These are phyloP conservation scores for Sclerotinia minor DNA, from an alignment of 2,329 filamentous ascomycete genomes.

Conservation along the genomic window DNA sequence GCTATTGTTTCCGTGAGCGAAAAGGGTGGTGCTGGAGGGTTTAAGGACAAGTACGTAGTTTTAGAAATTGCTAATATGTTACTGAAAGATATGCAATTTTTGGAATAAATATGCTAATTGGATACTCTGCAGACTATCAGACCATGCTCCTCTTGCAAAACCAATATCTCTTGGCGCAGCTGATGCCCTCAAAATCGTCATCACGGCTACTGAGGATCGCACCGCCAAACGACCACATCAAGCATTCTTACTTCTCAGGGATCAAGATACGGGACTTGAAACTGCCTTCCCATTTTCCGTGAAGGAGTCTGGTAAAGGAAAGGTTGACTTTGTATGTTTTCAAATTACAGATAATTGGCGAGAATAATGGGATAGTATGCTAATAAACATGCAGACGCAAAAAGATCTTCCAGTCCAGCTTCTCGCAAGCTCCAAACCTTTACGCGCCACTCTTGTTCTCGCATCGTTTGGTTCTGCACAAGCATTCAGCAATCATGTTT, in stretches of 20 bases:
- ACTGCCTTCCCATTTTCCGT: slow-evolving; percentile 80
- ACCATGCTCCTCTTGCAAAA: slow-evolving; percentile 51
- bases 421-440: slow-evolving; percentile 63
- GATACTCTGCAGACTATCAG: slow-evolving; percentile 34
- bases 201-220: slow-evolving; percentile 79
- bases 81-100: background rate
- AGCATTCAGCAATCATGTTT: slow-evolving; percentile 67
- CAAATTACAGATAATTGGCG: background rate
- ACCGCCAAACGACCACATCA: slow-evolving; percentile 86
- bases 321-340: slow-evolving; percentile 74
- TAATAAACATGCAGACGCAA: slow-evolving; percentile 61
- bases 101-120: background rate
- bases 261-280: slow-evolving; percentile 74
- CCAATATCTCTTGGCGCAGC: slow-evolving; percentile 63
- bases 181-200: slow-evolving; percentile 76
- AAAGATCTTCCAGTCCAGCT: slow-evolving; percentile 88
- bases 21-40: slow-evolving; percentile 53
- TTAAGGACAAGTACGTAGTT: slow-evolving; percentile 64
- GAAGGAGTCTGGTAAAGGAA: slow-evolving; percentile 85
- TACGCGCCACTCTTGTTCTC: slow-evolving; percentile 80
- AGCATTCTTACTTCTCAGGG: slow-evolving; percentile 82
- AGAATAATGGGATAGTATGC: slow-evolving; percentile 14
- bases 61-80: slow-evolving; percentile 2
- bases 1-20: slow-evolving; percentile 64
- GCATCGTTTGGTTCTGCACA: slow-evolving; percentile 79